Conservation (phyloP, 192 early-diverging fungal genomes). For the Rhizophlyctis rosea region DNA sequence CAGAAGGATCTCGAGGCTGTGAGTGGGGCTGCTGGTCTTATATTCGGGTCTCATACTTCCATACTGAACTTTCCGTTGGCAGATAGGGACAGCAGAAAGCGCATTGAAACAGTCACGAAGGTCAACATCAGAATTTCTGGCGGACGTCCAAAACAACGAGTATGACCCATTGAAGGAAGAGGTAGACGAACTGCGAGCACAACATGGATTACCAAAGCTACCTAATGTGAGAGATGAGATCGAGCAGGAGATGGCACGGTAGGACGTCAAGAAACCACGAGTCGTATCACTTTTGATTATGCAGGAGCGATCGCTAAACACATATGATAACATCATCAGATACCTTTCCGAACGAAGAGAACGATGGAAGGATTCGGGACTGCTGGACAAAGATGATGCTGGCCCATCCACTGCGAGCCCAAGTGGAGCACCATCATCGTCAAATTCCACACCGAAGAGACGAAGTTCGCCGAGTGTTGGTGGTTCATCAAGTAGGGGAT, state of each 20-base stretch:
- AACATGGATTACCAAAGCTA: conserved; percentile 8
- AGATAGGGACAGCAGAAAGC: too few species aligned
- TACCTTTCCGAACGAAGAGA: conserved; percentile 4
- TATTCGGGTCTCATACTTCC: too few species aligned
- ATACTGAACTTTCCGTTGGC: too few species aligned
- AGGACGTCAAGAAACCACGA: neutral
- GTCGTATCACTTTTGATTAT: neutral
- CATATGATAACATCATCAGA: neutral
- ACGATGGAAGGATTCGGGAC: conserved; percentile 1
- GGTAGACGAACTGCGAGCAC: neutral
- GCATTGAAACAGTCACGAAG: too few species aligned
- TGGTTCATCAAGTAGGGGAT: too few species aligned
- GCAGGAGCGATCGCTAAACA: neutral
- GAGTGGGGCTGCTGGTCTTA: too few species aligned
- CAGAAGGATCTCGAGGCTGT: conserved; percentile 2
- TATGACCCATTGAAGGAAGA: conserved; percentile 8
- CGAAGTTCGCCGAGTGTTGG: too few species aligned
- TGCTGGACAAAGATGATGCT: too few species aligned
- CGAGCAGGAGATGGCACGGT: conserved; percentile 1
- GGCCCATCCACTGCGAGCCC: too few species aligned
- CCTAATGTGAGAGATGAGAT: conserved; percentile 9
- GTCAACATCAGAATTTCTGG: too few species aligned
- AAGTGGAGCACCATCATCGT: too few species aligned
- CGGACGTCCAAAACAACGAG: neutral
- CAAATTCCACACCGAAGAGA: too few species aligned